Conservation (phyloP, 1,284 basidiomycete genomes). For the Irpex sp. region DNA sequence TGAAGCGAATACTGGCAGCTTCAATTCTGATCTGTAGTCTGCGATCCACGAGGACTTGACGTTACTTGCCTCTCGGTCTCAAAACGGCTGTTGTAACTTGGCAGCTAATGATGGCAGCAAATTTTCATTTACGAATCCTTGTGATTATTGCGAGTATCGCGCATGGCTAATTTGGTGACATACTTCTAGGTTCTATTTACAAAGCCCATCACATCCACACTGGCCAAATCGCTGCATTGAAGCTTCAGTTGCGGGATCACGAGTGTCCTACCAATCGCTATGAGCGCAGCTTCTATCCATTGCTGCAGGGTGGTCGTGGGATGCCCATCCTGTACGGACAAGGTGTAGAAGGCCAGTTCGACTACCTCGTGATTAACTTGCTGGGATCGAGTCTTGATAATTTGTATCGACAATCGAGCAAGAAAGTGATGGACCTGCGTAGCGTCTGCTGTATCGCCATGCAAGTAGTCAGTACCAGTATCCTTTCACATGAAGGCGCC, state of each 20-base stretch:
- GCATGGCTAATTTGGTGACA: not conserved
- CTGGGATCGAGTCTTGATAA: slow-evolving; percentile 66
- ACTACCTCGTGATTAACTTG: slow-evolving; percentile 72
- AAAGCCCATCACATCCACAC: slow-evolving; percentile 54
- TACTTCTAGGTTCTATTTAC: slow-evolving; percentile 60
- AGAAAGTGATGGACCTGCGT: slow-evolving; percentile 59
- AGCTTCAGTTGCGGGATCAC: slow-evolving; percentile 62
- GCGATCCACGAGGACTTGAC: not conserved
- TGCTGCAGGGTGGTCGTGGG: slow-evolving; percentile 65
- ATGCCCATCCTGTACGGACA: slow-evolving; percentile 66
- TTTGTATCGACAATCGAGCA: slow-evolving; percentile 51
- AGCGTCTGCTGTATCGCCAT: slow-evolving; percentile 71
- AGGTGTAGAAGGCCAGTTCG: slow-evolving; percentile 58
- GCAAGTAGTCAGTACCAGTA: slow-evolving; percentile 53
- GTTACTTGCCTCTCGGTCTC: not conserved
- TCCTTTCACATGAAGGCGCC: not conserved
- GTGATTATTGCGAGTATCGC: not conserved
- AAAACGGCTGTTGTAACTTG: not conserved
- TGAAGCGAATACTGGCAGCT: too few species aligned
- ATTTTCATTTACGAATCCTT: too few species aligned
- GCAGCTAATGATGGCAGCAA: not conserved
- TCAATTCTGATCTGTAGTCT: too few species aligned
- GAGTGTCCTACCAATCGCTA: slow-evolving; percentile 73
- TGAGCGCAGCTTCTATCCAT: slow-evolving; percentile 66
- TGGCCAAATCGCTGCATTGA: slow-evolving; percentile 60